Base-by-base conservation (phyloP, 2,329 filamentous ascomycete genomes). In the Penicillium hordei region DNA sequence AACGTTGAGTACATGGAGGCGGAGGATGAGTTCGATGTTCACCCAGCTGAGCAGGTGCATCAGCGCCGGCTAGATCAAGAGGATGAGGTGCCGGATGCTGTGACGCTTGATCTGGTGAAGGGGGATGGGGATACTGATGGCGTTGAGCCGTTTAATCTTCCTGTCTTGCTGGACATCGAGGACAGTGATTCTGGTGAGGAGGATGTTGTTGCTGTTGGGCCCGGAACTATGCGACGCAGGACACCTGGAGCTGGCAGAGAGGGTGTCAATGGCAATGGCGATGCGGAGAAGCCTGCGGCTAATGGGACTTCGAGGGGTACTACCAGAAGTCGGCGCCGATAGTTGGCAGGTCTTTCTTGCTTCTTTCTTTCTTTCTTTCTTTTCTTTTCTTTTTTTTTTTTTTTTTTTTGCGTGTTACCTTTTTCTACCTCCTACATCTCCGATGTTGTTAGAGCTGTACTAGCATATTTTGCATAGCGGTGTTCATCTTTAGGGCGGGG, bases 11-110 rank as follows among this genome's bases (percentile, higher is more conserved):
- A 99, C 72, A 86, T 95, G 42, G 94, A 99, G 75, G 85, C 86
- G 55, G 94, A 99, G 76, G 94, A 99, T 72, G 94, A 99, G 72
- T 99, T 99, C 68, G 95, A 99, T 74, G 95, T 97, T 56, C 94
- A 97, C 71, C 92, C 92, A 0, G 89, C 93, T 57, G 93, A 97
- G 71, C 93, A 97, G 74, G 88, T 97, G 55, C 91, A 95, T 71
- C 93, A 96, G 74, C 86, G 93, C 31, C 86, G 93, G 43, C 82
- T 97, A 2, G 93, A 97, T 71, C 83, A 89, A 13, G 94, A 99
- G 76, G 94, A 97, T 67, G 94, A 97, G 72, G 88, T 92, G 58
- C 88, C 97, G 5, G 94, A 99, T 69, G 91, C 97, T 1, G 78
- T 97, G 56, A 93, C 90, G 0, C 80, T 91, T 44, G 89, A 93